These are phyloP conservation scores for Euphorbia peplus DNA, from an alignment of 345 rosid species.

Conservation along the genomic window DNA sequence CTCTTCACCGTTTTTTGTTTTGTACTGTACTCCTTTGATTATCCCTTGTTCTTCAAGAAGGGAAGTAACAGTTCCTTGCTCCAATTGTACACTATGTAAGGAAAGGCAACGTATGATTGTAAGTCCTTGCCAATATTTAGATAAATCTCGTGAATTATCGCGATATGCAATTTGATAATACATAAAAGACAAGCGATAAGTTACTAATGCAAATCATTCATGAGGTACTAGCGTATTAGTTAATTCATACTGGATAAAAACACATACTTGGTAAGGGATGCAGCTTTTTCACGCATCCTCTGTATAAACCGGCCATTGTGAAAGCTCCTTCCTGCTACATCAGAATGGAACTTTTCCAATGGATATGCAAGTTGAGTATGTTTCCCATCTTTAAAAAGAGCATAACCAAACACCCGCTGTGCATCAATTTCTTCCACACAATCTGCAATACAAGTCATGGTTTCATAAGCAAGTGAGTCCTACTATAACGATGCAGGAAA, in stretches of 20 bases:
- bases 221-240: not conserved
- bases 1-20: slow-evolving; percentile 28
- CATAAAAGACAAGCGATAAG: not conserved
- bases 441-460: slow-evolving; percentile 11
- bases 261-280: slow-evolving; percentile 26
- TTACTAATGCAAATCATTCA: not conserved
- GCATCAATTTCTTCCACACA: slow-evolving; percentile 32
- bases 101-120: not conserved
- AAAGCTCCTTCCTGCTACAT: slow-evolving; percentile 31
- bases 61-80: slow-evolving; percentile 35
- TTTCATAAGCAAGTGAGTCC: not conserved
- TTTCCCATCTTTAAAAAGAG: slow-evolving; percentile 31
- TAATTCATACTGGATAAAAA: not conserved
- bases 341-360: slow-evolving; percentile 28
- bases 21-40: slow-evolving; percentile 28
- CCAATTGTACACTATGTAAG: slow-evolving; percentile 22
- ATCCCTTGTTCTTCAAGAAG: slow-evolving; percentile 27
- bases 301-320: slow-evolving; percentile 34
- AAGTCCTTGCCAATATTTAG: not conserved
- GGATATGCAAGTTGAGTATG: slow-evolving; percentile 28
- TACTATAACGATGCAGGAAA: not conserved
- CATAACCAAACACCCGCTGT: slow-evolving; percentile 30
- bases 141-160: not conserved
- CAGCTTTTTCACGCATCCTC: slow-evolving; percentile 31
- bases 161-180: not conserved